A percentile compares a stretch with the other conserved stretches of the same genome.
Evolutionary conservation across 306 rosid species (phyloP).

Genomic region (Rosa rugosa): DNA sequence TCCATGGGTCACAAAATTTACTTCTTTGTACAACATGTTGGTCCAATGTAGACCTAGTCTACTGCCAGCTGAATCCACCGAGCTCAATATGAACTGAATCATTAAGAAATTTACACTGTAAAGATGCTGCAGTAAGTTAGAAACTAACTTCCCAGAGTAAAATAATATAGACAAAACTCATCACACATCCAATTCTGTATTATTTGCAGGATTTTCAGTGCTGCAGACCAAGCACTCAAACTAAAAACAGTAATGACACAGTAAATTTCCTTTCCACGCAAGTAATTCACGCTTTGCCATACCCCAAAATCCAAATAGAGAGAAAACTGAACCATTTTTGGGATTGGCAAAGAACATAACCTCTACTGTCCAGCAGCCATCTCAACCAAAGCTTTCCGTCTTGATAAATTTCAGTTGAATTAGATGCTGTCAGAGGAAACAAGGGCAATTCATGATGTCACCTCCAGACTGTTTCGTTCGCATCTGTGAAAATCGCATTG

Average conservation of each 20-base stretch:
- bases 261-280: neutral
- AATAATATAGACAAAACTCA: neutral
- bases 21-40: conserved; percentile 10
- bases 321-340: neutral
- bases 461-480: conserved; percentile 94
- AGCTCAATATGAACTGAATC: neutral
- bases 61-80: neutral
- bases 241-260: neutral
- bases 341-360: neutral
- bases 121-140: neutral
- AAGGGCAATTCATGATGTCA: conserved; percentile 29
- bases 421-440: neutral
- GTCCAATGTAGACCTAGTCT: too few species aligned
- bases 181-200: neutral
- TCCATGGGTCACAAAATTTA: neutral
- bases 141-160: neutral
- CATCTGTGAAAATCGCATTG: conserved; percentile 89
- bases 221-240: neutral
- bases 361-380: neutral
- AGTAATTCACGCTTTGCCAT: neutral
- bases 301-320: neutral
- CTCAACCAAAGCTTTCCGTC: neutral
- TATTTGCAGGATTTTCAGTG: conserved; percentile 7
- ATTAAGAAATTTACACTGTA: neutral
- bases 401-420: neutral